Conservation (phyloP, 2,329 filamentous ascomycete genomes). For the Incumbomyces delicatus region DNA sequence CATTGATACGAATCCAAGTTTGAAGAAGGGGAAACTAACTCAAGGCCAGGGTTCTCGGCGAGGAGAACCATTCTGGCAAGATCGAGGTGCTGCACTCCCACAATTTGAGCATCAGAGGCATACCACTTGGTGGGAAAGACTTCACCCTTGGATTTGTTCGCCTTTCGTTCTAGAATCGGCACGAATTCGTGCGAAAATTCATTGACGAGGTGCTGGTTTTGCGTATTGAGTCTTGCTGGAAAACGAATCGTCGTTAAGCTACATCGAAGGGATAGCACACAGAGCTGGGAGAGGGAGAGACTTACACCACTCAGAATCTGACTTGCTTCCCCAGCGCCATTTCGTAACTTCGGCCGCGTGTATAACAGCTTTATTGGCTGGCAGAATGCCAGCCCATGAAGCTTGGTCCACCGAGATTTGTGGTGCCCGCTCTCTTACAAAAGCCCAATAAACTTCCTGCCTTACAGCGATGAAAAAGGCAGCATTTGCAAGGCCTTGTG, state of each 20-base stretch:
- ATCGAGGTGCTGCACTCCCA: constrained; percentile 51
- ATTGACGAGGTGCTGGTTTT: background rate
- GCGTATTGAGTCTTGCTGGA: background rate
- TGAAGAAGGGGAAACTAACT: background rate
- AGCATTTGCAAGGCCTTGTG: background rate
- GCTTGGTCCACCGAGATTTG: too few species aligned
- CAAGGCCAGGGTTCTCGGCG: constrained; percentile 44
- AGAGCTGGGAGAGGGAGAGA: background rate
- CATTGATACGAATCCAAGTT: background rate
- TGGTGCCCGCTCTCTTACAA: too few species aligned
- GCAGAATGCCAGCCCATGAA: too few species aligned
- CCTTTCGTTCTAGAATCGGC: background rate
- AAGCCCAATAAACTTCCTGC: background rate
- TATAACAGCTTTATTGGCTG: too few species aligned
- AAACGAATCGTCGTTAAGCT: background rate
- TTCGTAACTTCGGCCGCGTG: too few species aligned
- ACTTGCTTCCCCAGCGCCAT: too few species aligned
- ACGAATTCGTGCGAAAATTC: background rate
- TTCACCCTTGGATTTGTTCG: constrained; percentile 20
- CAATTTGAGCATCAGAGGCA: constrained; percentile 47
- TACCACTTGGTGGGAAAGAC: constrained; percentile 51
- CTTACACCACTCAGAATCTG: too few species aligned
- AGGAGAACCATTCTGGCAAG: constrained; percentile 48
- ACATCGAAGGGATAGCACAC: too few species aligned
- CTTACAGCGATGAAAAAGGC: background rate